Evolutionary conservation across 129 eudicot genomes (phyloP).

Genomic region (Lactuca sativa): DNA sequence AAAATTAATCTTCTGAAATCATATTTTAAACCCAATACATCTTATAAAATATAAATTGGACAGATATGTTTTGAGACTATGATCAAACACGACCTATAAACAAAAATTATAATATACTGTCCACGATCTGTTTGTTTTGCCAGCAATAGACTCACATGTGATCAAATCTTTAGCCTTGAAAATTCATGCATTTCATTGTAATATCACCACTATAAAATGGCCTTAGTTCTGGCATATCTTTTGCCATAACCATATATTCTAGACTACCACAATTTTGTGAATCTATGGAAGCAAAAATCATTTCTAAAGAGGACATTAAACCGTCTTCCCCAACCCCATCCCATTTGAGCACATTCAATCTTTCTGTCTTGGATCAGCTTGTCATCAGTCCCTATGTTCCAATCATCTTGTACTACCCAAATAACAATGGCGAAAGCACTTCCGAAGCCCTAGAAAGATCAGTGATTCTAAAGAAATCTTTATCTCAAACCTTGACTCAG

Average conservation of each 20-base stretch:
- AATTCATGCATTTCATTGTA: neutral
- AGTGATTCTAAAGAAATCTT: neutral
- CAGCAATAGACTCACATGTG: neutral
- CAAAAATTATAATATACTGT: too few relatives aligned
- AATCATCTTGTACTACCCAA: neutral
- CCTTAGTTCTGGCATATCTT: neutral
- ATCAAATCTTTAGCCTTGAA: neutral
- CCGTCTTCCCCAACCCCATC: slow-evolving; percentile 26
- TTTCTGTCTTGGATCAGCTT: slow-evolving; percentile 18
- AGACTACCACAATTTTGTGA: neutral
- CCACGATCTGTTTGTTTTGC: neutral
- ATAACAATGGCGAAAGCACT: neutral
- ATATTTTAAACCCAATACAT: too few relatives aligned
- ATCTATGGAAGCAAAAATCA: neutral
- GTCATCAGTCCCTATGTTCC: neutral
- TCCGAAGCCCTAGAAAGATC: neutral
- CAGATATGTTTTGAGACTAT: too few relatives aligned
- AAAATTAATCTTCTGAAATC: too few relatives aligned
- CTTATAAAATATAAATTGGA: too few relatives aligned
- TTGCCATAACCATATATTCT: neutral
- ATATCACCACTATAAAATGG: neutral
- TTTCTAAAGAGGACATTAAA: slow-evolving; percentile 15
- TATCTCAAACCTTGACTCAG: slow-evolving; percentile 16
- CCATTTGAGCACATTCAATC: slow-evolving; percentile 2
- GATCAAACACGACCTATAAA: too few relatives aligned